A percentile compares a stretch with the other conserved stretches of the same genome.
Conservation (phyloP, 1,284 basidiomycete species). For the Apiotrichum brassicae region DNA sequence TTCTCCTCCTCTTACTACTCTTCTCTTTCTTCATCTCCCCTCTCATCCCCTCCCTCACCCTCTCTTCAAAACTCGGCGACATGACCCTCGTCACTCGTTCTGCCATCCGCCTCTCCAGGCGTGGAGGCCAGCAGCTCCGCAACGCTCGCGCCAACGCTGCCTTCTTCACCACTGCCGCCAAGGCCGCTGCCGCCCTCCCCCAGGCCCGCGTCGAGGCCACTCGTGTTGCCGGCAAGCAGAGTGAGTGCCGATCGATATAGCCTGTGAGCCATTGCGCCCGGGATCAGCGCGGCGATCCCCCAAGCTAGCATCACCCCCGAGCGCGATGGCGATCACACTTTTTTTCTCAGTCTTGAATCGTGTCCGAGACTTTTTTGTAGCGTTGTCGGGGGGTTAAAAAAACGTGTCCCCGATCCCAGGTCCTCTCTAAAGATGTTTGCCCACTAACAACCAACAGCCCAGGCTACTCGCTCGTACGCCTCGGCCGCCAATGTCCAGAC, state of each 20-base stretch:
- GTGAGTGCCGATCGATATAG: constrained; percentile 37
- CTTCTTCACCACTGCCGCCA: constrained; percentile 44
- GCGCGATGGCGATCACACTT: not conserved
- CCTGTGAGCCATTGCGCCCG: no score
- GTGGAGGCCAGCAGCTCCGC: constrained; percentile 34
- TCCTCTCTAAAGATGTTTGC: no score
- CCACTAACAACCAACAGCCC: constrained; percentile 18
- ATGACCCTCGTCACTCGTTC: constrained; percentile 48
- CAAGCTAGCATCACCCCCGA: no score
- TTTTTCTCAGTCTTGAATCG: not conserved
- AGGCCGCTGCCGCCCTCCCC: constrained; percentile 33
- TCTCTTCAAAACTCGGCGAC: constrained; percentile 19
- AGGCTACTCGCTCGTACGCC: constrained; percentile 68
- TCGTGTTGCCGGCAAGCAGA: constrained; percentile 25
- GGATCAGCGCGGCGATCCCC: no score
- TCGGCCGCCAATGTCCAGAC: constrained; percentile 68
- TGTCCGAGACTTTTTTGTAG: not conserved
- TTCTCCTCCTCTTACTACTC: constrained; percentile 8
- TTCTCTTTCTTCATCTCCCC: constrained; percentile 4
- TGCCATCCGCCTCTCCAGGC: constrained; percentile 43
- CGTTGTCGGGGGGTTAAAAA: not conserved
- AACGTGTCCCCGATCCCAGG: not conserved
- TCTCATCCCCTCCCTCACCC: constrained; percentile 8
- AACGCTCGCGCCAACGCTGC: constrained; percentile 44
- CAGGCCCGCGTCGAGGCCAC: constrained; percentile 25